Conservation (phyloP, 495 filamentous ascomycete genomes). For the Durotheca rogersii region DNA sequence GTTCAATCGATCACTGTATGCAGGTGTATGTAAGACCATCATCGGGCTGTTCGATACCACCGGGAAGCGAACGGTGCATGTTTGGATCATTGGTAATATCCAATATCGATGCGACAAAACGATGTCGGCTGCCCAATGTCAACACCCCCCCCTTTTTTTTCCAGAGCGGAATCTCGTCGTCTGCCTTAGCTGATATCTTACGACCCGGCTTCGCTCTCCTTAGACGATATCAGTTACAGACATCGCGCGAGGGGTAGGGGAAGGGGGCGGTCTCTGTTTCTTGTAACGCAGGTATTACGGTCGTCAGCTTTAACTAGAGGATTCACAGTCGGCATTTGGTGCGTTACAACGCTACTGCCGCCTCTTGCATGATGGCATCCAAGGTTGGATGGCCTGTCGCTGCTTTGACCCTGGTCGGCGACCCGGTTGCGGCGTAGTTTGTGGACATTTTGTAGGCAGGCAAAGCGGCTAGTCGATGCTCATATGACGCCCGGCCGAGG, state of each 20-base stretch:
- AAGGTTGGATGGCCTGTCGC: slow-evolving; percentile 9
- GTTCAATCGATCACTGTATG: neutral
- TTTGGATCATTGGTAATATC: slow-evolving; percentile 1
- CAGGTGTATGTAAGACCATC: neutral
- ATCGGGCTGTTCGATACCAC: too few relatives aligned
- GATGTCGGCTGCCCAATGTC: slow-evolving; percentile 11
- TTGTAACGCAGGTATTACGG: slow-evolving; percentile 3
- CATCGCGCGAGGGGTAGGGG: slow-evolving; percentile 18
- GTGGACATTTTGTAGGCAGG: neutral
- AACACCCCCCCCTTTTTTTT: slow-evolving; percentile 2
- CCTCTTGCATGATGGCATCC: slow-evolving; percentile 25
- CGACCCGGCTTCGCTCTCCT: slow-evolving; percentile 8
- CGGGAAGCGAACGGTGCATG: too few relatives aligned
- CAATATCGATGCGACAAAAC: slow-evolving; percentile 1
- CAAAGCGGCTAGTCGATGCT: neutral
- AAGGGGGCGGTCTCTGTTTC: too few relatives aligned
- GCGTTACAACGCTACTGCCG: slow-evolving; percentile 20
- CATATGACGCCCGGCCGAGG: slow-evolving; percentile 2
- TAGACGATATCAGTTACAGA: slow-evolving; percentile 16
- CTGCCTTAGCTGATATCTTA: slow-evolving; percentile 8
- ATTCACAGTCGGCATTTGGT: slow-evolving; percentile 17
- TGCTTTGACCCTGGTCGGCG: neutral
- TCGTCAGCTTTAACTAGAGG: slow-evolving; percentile 9
- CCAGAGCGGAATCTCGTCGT: slow-evolving; percentile 10
- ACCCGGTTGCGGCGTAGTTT: neutral